These are phyloP conservation scores for Amylostereum chailletii DNA, from an alignment of 1,284 basidiomycete genomes.

Conservation along the genomic window DNA sequence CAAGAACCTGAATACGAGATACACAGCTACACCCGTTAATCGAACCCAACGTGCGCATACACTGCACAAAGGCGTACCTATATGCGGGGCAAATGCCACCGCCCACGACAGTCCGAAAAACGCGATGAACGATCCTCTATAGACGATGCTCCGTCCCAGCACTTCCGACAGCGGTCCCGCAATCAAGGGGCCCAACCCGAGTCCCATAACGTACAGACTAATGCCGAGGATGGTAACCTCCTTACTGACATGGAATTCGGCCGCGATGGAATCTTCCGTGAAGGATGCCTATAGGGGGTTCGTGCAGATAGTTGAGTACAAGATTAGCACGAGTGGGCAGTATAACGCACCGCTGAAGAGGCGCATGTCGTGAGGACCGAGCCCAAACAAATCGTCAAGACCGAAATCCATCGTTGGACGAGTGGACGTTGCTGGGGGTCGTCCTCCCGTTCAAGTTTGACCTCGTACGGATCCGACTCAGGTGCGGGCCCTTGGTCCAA, in stretches of 20 bases:
- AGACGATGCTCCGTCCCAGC: conserved; percentile 48
- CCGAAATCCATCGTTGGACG: conserved; percentile 48
- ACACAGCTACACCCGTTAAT: conserved; percentile 22
- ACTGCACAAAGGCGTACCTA: conserved; percentile 23
- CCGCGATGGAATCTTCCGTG: conserved; percentile 53
- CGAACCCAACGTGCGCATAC: background rate
- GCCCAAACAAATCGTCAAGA: conserved; percentile 42
- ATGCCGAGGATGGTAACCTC: conserved; percentile 65
- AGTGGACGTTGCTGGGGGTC: conserved; percentile 41
- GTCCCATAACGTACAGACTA: conserved; percentile 61
- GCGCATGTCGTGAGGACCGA: conserved; percentile 63
- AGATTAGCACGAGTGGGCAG: background rate
- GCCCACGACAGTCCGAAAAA: conserved; percentile 53
- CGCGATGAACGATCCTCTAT: conserved; percentile 38
- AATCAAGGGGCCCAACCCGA: conserved; percentile 39
- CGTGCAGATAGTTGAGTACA: conserved; percentile 4
- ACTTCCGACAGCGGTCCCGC: conserved; percentile 51
- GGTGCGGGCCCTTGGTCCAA: no score
- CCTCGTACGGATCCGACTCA: conserved; percentile 10
- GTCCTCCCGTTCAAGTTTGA: conserved; percentile 37
- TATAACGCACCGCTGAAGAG: conserved; percentile 54
- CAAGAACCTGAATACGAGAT: conserved; percentile 38
- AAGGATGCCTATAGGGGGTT: conserved; percentile 42
- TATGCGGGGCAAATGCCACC: conserved; percentile 59
- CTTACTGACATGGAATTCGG: conserved; percentile 50